A percentile compares a stretch with the other conserved stretches of the same genome.
Evolutionary conservation across 2,329 filamentous ascomycete species (phyloP).

Genomic region (Achaetomium macrosporum): DNA sequence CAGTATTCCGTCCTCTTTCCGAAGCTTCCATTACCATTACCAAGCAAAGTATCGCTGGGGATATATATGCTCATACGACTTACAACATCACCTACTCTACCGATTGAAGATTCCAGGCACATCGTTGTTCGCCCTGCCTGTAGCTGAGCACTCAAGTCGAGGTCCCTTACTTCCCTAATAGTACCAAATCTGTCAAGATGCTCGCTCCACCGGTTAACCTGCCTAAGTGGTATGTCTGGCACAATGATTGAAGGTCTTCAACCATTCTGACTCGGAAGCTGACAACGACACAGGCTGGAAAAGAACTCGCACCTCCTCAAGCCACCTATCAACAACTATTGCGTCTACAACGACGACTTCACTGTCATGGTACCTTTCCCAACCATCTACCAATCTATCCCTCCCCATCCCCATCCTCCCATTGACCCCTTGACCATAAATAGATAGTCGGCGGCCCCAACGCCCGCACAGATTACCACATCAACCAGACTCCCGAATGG

Average conservation of each 20-base stretch:
- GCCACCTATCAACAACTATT: constrained; percentile 96
- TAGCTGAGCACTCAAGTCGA: no score
- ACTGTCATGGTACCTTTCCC: constrained; percentile 65
- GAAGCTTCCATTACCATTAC: background rate
- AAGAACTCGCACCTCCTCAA: constrained; percentile 88
- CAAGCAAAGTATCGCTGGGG: background rate
- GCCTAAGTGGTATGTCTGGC: constrained; percentile 45
- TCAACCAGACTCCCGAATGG: constrained; percentile 94
- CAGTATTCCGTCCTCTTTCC: background rate
- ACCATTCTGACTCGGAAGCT: background rate
- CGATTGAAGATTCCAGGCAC: no score
- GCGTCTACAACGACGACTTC: constrained; percentile 80
- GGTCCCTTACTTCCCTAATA: no score
- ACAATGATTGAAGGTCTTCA: background rate
- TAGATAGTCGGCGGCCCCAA: constrained; percentile 81
- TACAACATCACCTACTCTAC: no score
- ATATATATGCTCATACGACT: background rate
- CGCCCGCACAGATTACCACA: constrained; percentile 94
- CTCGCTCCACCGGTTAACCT: constrained; percentile 48
- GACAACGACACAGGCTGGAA: constrained; percentile 59
- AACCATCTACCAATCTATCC: background rate
- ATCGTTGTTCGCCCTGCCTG: no score
- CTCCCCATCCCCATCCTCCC: background rate
- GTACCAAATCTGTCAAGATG: constrained; percentile 34
- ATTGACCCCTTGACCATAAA: background rate